Conservation (phyloP, 2,329 filamentous ascomycete genomes). For the Phialophora chinensis region DNA sequence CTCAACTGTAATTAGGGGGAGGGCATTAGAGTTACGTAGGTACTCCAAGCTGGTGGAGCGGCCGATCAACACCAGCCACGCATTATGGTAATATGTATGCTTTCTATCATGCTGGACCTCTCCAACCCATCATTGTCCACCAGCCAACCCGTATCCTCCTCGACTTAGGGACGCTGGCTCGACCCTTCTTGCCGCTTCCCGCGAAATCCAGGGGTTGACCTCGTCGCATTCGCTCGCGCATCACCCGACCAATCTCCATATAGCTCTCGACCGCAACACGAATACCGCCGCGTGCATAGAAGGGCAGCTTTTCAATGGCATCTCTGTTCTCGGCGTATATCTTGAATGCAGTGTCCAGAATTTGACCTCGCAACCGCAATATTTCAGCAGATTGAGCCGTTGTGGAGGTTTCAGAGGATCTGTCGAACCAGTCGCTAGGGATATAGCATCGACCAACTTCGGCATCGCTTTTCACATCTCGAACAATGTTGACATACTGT, state of each 20-base stretch:
- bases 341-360: slow-evolving; percentile 66
- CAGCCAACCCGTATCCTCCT: slow-evolving; percentile 64
- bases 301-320: slow-evolving; percentile 67
- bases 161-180: slow-evolving; percentile 53
- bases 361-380: slow-evolving; percentile 53
- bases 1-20: too few species aligned
- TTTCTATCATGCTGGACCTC: slow-evolving; percentile 31
- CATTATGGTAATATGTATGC: not conserved
- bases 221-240: slow-evolving; percentile 33
- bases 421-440: slow-evolving; percentile 67
- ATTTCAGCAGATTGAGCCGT: slow-evolving; percentile 36
- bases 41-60: not conserved
- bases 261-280: slow-evolving; percentile 75
- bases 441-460: slow-evolving; percentile 71
- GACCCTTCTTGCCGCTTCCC: slow-evolving; percentile 38
- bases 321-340: slow-evolving; percentile 62
- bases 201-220: slow-evolving; percentile 37
- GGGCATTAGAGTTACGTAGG: too few species aligned
- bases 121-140: slow-evolving; percentile 55
- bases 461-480: slow-evolving; percentile 73
- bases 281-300: slow-evolving; percentile 66
- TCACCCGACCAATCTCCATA: slow-evolving; percentile 72
- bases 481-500: slow-evolving; percentile 79
- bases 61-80: not conserved
- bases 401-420: slow-evolving; percentile 54